Conservation (phyloP, 768 basidiomycete species). For the Amanita rimosa region DNA sequence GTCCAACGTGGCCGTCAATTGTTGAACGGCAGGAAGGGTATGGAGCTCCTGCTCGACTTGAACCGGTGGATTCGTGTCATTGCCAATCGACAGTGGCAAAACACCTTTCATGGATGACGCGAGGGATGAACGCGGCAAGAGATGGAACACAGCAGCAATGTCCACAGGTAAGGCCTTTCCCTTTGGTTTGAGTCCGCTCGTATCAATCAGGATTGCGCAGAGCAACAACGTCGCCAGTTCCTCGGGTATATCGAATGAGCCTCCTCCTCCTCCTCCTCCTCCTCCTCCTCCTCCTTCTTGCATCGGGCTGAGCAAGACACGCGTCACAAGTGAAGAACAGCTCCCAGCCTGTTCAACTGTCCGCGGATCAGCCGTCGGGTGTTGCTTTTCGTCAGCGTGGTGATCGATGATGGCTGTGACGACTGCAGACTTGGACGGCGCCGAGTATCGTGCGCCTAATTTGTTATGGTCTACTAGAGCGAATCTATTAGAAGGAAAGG, state of each 20-base stretch:
- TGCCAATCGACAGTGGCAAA: conserved; percentile 4
- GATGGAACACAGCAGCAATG: conserved; percentile 46
- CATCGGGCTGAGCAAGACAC: conserved; percentile 9
- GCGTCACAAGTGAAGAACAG: conserved; percentile 53
- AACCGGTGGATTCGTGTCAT: conserved; percentile 5
- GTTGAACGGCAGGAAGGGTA: conserved; percentile 31
- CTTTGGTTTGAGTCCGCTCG: conserved; percentile 60
- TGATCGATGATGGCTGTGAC: conserved; percentile 85
- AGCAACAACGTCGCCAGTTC: conserved; percentile 75
- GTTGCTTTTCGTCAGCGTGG: conserved; percentile 72
- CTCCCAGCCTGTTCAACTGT: conserved; percentile 64
- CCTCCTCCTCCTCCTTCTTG: neutral
- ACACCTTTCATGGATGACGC: conserved; percentile 10
- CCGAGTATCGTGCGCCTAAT: conserved; percentile 34
- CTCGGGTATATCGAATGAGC: conserved; percentile 30
- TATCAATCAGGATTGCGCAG: conserved; percentile 79
- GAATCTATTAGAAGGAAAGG: conserved; percentile 46
- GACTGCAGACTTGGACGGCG: conserved; percentile 23
- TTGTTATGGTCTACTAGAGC: conserved; percentile 90
- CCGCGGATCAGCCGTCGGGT: conserved; percentile 57
- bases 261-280: neutral
- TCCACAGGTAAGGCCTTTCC: conserved; percentile 72
- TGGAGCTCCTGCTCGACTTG: conserved; percentile 13
- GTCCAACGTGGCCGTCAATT: conserved; percentile 35
- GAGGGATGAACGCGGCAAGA: conserved; percentile 48